These are phyloP conservation scores for Thelonectria rubi DNA, from an alignment of 2,329 filamentous ascomycete species.

Conservation along the genomic window DNA sequence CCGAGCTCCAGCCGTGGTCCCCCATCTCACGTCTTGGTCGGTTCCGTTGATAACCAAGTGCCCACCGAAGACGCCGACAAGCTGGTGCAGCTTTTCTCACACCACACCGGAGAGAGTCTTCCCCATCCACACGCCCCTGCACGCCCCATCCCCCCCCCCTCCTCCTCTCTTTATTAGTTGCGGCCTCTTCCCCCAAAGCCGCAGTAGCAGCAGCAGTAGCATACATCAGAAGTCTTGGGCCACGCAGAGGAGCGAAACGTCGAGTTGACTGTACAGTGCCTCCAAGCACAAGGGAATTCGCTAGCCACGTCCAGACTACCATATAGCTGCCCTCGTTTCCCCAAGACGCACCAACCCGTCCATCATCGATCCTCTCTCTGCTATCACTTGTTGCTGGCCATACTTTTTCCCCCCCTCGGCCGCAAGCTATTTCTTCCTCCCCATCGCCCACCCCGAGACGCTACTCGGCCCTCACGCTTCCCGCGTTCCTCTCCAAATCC, in stretches of 20 bases:
- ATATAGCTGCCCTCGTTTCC: slow-evolving; percentile 3
- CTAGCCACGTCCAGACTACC: no score
- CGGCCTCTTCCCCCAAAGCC: slow-evolving; percentile 4
- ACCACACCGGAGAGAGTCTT: slow-evolving; percentile 9
- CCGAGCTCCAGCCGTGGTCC: no score
- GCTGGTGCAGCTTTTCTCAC: slow-evolving; percentile 14
- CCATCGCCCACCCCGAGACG: slow-evolving; percentile 71
- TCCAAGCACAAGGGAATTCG: slow-evolving; percentile 3
- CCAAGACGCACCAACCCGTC: slow-evolving; percentile 10
- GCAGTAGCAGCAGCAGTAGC: neutral
- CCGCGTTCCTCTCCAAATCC: slow-evolving; percentile 24
- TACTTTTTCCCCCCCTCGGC: slow-evolving; percentile 27
- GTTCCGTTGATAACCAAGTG: neutral
- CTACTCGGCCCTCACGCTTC: slow-evolving; percentile 20
- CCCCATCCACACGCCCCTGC: neutral
- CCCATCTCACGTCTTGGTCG: no score
- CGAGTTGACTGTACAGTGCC: neutral
- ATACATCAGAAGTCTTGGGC: neutral
- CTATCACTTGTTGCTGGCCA: slow-evolving; percentile 75
- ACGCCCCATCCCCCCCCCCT: slow-evolving; percentile 15
- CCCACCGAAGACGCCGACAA: slow-evolving; percentile 14
- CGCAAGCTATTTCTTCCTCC: slow-evolving; percentile 69
- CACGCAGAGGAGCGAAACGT: no score
- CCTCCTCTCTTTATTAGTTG: neutral
- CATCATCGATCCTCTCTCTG: slow-evolving; percentile 75